Evolutionary conservation across 2,329 filamentous ascomycete species (phyloP).

Genomic region (Penicillium sp.): DNA sequence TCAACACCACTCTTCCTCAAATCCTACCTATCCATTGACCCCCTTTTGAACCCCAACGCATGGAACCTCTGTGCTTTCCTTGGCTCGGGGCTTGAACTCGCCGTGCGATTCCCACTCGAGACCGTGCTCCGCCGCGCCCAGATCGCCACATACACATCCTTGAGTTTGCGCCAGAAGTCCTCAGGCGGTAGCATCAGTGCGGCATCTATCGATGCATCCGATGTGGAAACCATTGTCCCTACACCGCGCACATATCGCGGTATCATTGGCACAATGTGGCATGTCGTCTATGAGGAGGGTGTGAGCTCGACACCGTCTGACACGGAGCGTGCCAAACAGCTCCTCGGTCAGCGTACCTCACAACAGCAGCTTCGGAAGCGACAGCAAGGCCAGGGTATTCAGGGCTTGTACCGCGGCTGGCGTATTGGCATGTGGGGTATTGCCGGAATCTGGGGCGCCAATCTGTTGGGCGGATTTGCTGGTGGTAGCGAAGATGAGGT

Average conservation of each 20-base stretch:
- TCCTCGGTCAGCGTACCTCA: slow-evolving; percentile 40
- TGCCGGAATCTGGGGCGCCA: slow-evolving; percentile 55
- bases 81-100: slow-evolving; percentile 74
- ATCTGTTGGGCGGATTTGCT: slow-evolving; percentile 41
- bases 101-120: slow-evolving; percentile 85
- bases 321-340: slow-evolving; percentile 37
- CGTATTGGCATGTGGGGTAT: slow-evolving; percentile 56
- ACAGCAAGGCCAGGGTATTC: slow-evolving; percentile 54
- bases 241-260: slow-evolving; percentile 74
- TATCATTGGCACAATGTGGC: slow-evolving; percentile 88
- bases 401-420: slow-evolving; percentile 59
- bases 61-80: slow-evolving; percentile 83
- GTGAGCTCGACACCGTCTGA: slow-evolving; percentile 45
- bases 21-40: slow-evolving; percentile 79
- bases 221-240: slow-evolving; percentile 72
- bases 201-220: slow-evolving; percentile 23
- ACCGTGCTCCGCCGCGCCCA: slow-evolving; percentile 88
- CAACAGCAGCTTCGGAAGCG: slow-evolving; percentile 39
- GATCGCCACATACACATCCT: slow-evolving; percentile 65
- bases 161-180: slow-evolving; percentile 46
- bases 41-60: slow-evolving; percentile 72
- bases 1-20: slow-evolving; percentile 83
- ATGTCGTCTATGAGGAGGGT: slow-evolving; percentile 81
- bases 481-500: slow-evolving; percentile 38
- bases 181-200: slow-evolving; percentile 22